Evolutionary conservation across 768 basidiomycete species (phyloP), one percentile per base, ranked within the genome.

Genomic region (Phaeotremella fagi): DNA sequence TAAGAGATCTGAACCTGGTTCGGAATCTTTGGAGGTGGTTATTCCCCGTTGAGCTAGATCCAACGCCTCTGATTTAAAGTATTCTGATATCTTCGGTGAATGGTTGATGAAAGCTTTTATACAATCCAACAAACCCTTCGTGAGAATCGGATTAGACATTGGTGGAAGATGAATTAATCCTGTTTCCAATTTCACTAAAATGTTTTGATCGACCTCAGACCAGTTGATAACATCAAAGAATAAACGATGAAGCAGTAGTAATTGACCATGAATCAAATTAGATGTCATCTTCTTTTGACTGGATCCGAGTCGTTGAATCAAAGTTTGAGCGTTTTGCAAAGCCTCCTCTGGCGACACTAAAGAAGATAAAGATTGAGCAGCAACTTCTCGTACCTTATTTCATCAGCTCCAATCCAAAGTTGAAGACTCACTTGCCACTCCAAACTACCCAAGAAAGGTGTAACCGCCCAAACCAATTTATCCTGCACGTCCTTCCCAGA

Each of bases 331-430:
- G 33, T 36, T 15, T 12, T 54, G 27, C 4, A 61, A 27, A 3
- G 61, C 57, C 15, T 63, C 48, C 14, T 27, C 4, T 6, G 67
- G 62, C 0, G 56, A 50, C 12, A 61, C 1, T 6, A 72, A 48
- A 6, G 64, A 60, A 1, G 68, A 61, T 6, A 66, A 23, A 20
- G 70, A 68, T 56, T 72, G 70, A 26, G 64, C 63, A 26, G 65
- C 52, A 9, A 70, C 64, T 57, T 66, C 54, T 28, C 69, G 56
- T 22, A 71, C 52, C 61, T 70, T 16, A 29, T 20, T 48, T 22
- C n/a, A 20, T 4, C 46, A 6, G 28, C 14, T 9, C 3, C 43
- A 15, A 25, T 36, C 31, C 33, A 22, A 28, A 38, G 12, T 29
- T n/a, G 43, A 29, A 25, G 33, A 36, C 60, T 48, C 12, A 70